These are phyloP conservation scores for Chalaropsis ovoidea DNA, from an alignment of 2,329 filamentous ascomycete species.

Conservation along the genomic window DNA sequence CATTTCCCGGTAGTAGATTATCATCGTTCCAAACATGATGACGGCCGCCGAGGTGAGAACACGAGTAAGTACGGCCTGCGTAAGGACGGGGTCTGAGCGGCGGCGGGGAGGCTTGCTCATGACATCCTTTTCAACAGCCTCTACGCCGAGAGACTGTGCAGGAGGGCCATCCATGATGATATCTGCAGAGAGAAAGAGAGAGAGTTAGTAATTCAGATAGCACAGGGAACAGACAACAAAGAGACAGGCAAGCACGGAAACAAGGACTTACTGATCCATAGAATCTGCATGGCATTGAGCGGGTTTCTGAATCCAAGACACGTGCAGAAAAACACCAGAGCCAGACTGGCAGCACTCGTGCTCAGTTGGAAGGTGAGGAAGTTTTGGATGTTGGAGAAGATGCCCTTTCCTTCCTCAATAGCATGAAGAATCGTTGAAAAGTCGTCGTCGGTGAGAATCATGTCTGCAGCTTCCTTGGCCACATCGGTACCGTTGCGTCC, in stretches of 20 bases:
- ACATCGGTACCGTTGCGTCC: slow-evolving; percentile 90
- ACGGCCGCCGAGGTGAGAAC: slow-evolving; percentile 79
- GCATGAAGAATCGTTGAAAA: slow-evolving; percentile 86
- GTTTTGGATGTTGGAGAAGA: slow-evolving; percentile 99
- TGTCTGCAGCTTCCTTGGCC: slow-evolving; percentile 89
- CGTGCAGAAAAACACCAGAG: slow-evolving; percentile 84
- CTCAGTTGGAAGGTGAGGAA: slow-evolving; percentile 97
- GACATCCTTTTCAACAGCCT: slow-evolving; percentile 85
- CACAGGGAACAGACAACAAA: background rate
- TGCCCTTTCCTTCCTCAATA: slow-evolving; percentile 97
- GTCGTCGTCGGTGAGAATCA: slow-evolving; percentile 83
- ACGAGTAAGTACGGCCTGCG: slow-evolving; percentile 65
- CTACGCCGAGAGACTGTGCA: slow-evolving; percentile 91
- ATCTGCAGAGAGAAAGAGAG: slow-evolving; percentile 45
- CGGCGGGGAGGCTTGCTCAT: slow-evolving; percentile 81
- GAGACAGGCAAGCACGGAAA: too few relatives aligned
- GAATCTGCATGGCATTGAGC: slow-evolving; percentile 97
- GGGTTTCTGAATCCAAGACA: slow-evolving; percentile 89
- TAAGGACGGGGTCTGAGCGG: slow-evolving; percentile 84
- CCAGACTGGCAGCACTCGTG: slow-evolving; percentile 87
- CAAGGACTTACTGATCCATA: slow-evolving; percentile 83
- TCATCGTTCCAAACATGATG: slow-evolving; percentile 86
- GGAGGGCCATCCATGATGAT: slow-evolving; percentile 99
- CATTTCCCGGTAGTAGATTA: slow-evolving; percentile 90
- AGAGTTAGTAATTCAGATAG: slow-evolving; percentile 25